Evolutionary conservation across 2,329 filamentous ascomycete genomes (phyloP), one percentile per base, ranked within the genome.

Genomic region (Fusarium chaquense): DNA sequence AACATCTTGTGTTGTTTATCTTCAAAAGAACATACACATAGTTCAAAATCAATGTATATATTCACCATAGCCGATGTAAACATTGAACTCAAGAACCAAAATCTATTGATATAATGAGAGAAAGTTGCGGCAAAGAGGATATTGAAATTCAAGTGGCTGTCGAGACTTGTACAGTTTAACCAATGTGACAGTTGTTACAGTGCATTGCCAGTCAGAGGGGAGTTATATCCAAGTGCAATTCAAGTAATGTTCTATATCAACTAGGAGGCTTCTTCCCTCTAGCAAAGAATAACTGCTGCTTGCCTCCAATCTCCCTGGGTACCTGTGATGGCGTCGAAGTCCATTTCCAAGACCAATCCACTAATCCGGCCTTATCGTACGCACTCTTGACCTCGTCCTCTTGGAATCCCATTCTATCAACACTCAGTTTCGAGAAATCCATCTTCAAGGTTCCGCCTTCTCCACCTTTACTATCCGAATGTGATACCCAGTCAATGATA

Each of bases 401-500:
- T 2, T 44, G 49, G 16, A 78, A 79, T 0, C 75, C 75, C 32
- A 69, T 61, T 1, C 69, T 62, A 3, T 62, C 67, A 12, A 76
- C 69, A 4, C 62, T 73, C 9, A 73, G 62, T 8, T 54, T 63
- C 1, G 71, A 63, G 3, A 68, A 35, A 0, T 62, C 50, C 9
- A 54, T 58, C 0, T 65, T 55, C 5, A 45, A 58, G 4, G 53
- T 36, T 7, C 12, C 54, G 1, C 40, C 24, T 10, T 46, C 55
- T 7, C 28, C 32, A 15, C 65, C 62, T 4, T 60, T 68, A 26
- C 63, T 67, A 36, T 73, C 73, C 0, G 60, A 51, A 1, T 46
- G 41, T 1, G 55, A 46, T 15, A 76, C 69, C 75, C 77, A 78
- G 58, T 81, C 79, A 3, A 81, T 57, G 6, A 80, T 72, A 30